Evolutionary conservation across 257 asterid species (phyloP), one percentile per base, ranked within the genome.

Genomic region (Solanum pimpinellifolium): DNA sequence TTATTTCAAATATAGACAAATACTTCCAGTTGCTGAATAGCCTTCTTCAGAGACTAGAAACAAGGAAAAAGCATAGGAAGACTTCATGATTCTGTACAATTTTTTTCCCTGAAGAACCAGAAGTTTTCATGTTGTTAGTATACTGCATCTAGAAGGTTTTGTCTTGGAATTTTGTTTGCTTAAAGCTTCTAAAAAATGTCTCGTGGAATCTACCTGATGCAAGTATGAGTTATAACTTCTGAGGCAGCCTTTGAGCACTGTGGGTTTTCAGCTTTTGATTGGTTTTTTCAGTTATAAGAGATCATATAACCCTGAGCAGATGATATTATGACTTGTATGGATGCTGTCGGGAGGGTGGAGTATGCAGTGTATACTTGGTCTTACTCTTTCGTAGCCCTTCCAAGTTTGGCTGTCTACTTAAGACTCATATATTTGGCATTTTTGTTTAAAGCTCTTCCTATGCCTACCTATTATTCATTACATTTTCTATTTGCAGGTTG

Each of bases 401-500:
- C 69, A 80, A 80, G 68, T 80, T 49, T 81, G 85, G 44, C 46
- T 81, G 85, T 81, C 85, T 29, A 49, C 69, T 27, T 81, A 78
- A 46, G 42, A 46, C 84, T 46, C 39, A 44, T 77, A 81, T 49
- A 37, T 52, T 81, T 81, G 69, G 18, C n/a, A 4, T 81, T 25
- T 80, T 16, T 49, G 44, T 31, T 81, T 81, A 29, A 41, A 49
- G 42, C 66, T 47, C 85, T 80, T 80, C 44, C 68, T 47, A 80
- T 29, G 68, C 41, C 11, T 80, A 49, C 85, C 85, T 47, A 29
- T 31, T 81, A 81, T 81, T 81, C 16, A 31, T 81, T 81, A 52
- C 2, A 59, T 23, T 39, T 86, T 25, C 62, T 84, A 18, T 20
- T 87, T 92, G 90, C 90, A 97, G 98, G 99, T 97, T 76, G 99